These are phyloP conservation scores for Tricholoma saponaceum DNA, from an alignment of 768 basidiomycete genomes.

Conservation along the genomic window DNA sequence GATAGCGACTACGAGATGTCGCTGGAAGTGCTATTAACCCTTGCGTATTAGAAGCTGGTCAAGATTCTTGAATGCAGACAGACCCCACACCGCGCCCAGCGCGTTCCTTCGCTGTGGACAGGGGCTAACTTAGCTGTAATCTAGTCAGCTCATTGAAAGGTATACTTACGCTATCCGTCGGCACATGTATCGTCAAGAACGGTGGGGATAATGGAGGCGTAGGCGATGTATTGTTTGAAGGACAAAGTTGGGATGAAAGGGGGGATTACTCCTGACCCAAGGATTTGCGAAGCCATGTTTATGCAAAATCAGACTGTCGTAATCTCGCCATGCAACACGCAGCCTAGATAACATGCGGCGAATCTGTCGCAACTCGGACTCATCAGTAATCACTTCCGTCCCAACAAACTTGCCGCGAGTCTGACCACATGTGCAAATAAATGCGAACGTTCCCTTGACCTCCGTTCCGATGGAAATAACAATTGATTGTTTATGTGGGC, in stretches of 20 bases:
- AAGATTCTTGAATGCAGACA: constrained; percentile 9
- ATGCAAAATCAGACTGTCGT: constrained; percentile 11
- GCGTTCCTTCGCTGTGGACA: constrained; percentile 62
- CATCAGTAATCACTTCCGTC: constrained; percentile 27
- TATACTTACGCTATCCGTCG: constrained; percentile 67
- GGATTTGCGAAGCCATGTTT: background rate
- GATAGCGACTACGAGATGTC: constrained; percentile 69
- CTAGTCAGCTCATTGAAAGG: background rate
- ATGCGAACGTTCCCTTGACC: constrained; percentile 25
- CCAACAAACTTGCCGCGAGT: constrained; percentile 28
- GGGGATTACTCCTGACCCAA: background rate
- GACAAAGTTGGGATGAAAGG: background rate
- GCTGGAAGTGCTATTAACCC: constrained; percentile 65
- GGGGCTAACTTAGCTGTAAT: constrained; percentile 12
- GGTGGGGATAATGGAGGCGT: background rate
- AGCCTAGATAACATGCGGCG: constrained; percentile 20
- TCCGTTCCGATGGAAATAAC: constrained; percentile 33
- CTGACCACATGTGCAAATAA: constrained; percentile 33
- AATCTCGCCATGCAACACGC: background rate
- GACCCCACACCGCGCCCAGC: constrained; percentile 71
- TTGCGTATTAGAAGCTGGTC: background rate
- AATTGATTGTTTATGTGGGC: constrained; percentile 19
- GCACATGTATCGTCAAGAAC: constrained; percentile 46
- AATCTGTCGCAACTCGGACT: constrained; percentile 21
- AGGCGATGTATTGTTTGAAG: constrained; percentile 13